These are phyloP conservation scores for Sporobolomyces phaffii DNA, from an alignment of 768 basidiomycete species.

Conservation along the genomic window DNA sequence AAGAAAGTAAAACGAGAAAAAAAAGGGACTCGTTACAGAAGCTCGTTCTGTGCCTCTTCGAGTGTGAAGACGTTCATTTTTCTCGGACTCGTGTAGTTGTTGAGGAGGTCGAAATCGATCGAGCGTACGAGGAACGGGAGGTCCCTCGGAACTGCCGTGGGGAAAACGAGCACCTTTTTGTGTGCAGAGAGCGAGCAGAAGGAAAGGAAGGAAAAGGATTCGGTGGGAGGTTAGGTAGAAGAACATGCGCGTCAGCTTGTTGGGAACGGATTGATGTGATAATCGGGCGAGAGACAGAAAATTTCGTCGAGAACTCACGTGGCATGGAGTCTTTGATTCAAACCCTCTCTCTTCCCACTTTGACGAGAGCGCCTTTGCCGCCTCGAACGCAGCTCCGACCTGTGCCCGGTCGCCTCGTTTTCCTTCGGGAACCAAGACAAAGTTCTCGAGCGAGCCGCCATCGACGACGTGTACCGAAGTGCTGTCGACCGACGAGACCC, in stretches of 20 bases:
- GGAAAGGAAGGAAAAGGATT: not conserved
- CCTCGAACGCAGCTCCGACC: slow-evolving; percentile 13
- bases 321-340: slow-evolving; percentile 2
- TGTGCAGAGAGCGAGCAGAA: not conserved
- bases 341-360: slow-evolving; percentile 23
- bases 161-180: slow-evolving; percentile 27
- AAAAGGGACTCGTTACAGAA: too few relatives aligned
- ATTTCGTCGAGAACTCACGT: too few relatives aligned
- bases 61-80: slow-evolving; percentile 24
- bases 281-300: too few relatives aligned
- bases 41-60: slow-evolving; percentile 17
- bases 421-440: slow-evolving; percentile 2
- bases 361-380: not conserved
- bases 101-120: slow-evolving; percentile 19
- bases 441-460: slow-evolving; percentile 19
- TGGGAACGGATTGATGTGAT: too few relatives aligned
- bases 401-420: not conserved
- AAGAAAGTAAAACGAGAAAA: too few relatives aligned
- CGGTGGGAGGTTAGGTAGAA: too few relatives aligned
- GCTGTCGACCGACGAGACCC: not conserved
- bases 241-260: too few relatives aligned
- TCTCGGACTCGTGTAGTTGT: not conserved
- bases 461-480: slow-evolving; percentile 24
- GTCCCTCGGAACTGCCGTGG: slow-evolving; percentile 20
- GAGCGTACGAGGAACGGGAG: slow-evolving; percentile 21